Conservation (phyloP, 352 stramenopile genomes). For the Phytophthora gonapodyides region DNA sequence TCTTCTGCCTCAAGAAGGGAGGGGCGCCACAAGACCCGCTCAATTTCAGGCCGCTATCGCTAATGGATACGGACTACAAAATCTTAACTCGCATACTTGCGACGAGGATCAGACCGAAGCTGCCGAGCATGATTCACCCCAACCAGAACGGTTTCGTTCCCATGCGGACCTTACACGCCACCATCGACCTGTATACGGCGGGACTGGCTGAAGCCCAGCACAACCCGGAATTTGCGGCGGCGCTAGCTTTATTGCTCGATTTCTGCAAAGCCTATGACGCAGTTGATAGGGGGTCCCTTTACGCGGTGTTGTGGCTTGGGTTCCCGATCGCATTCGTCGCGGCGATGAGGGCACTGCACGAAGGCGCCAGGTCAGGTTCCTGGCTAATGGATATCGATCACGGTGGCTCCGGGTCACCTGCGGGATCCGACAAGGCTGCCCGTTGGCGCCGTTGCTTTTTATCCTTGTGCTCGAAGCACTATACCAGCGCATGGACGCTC, state of each 20-base stretch:
- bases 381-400: no score
- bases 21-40: not conserved
- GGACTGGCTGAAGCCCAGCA: not conserved
- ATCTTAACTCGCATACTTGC: not conserved
- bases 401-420: no score
- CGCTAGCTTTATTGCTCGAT: slow-evolving; percentile 3
- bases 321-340: no score
- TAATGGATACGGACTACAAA: slow-evolving; percentile 22
- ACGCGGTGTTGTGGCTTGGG: no score
- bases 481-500: no score
- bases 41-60: slow-evolving; percentile 7
- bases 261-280: slow-evolving; percentile 21
- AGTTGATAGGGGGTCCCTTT: no score
- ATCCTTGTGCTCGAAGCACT: no score
- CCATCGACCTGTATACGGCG: not conserved
- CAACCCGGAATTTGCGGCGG: not conserved
- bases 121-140: no score
- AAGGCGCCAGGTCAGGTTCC: no score
- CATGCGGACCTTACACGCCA: not conserved
- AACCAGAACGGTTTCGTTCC: slow-evolving; percentile 12
- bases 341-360: no score
- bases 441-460: no score
- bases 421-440: no score
- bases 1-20: slow-evolving; percentile 9
- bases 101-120: not conserved